These are phyloP conservation scores for Asterophora lycoperdoides DNA, from an alignment of 768 basidiomycete species.

Conservation along the genomic window DNA sequence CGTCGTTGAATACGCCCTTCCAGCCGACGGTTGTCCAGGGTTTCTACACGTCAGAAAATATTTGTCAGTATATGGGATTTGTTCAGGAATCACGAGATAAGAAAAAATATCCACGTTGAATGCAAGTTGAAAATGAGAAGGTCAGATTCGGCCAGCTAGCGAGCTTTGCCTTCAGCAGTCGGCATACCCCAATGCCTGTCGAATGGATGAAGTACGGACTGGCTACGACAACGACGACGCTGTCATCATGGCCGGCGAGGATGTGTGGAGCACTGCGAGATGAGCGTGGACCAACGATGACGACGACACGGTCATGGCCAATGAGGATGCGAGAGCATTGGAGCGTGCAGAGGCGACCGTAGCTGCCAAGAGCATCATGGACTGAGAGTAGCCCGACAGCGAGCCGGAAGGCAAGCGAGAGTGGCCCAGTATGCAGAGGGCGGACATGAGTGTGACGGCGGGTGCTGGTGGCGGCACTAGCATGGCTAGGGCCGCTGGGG, in stretches of 20 bases:
- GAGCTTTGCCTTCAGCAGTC: conserved; percentile 64
- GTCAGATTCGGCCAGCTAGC: conserved; percentile 68
- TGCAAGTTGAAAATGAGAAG: conserved; percentile 93
- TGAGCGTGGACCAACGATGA: no score
- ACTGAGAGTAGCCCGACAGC: conserved; percentile 33
- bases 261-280: conserved; percentile 73
- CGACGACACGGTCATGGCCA: no score
- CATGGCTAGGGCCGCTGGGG: no score
- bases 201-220: conserved; percentile 97
- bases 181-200: conserved; percentile 82
- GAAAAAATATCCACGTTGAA: no score
- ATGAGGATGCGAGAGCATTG: no score
- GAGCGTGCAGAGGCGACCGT: no score
- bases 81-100: no score
- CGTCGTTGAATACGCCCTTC: conserved; percentile 95
- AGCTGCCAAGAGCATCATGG: conserved; percentile 42
- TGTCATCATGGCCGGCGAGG: conserved; percentile 79
- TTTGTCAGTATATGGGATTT: conserved; percentile 11
- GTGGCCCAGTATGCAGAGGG: conserved; percentile 11
- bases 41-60: conserved; percentile 49
- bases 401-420: conserved; percentile 30
- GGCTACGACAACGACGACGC: conserved; percentile 85
- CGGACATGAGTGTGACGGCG: conserved; percentile 8
- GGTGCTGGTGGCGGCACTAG: neutral
- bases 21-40: conserved; percentile 96